These are phyloP conservation scores for Paracamarosporium sp. DNA, from an alignment of 2,329 filamentous ascomycete genomes.

Conservation along the genomic window DNA sequence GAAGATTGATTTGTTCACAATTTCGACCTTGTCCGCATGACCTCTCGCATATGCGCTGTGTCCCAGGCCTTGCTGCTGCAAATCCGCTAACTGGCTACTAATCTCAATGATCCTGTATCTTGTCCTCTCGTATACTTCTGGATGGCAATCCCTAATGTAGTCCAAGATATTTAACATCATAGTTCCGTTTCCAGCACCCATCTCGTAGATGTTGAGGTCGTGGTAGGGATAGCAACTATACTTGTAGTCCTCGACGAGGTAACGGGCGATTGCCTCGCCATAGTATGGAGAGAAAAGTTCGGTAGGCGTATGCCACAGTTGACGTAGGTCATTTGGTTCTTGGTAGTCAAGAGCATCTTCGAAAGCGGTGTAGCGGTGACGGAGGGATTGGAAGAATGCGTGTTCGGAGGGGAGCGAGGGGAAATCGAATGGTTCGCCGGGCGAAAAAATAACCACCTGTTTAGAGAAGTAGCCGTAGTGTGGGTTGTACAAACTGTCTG, in stretches of 20 bases:
- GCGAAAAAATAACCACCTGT: constrained; percentile 93
- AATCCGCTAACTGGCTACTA: constrained; percentile 76
- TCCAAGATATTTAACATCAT: constrained; percentile 98
- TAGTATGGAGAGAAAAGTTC: constrained; percentile 97
- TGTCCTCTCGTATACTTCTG: constrained; percentile 91
- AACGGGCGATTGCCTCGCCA: constrained; percentile 95
- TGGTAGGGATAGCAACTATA: constrained; percentile 93
- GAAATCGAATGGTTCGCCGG: constrained; percentile 92
- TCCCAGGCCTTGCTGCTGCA: constrained; percentile 76
- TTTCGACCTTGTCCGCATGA: constrained; percentile 86
- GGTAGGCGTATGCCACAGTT: constrained; percentile 98
- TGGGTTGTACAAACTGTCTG: constrained; percentile 93
- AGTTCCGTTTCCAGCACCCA: constrained; percentile 96
- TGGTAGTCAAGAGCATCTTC: constrained; percentile 84
- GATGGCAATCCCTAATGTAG: constrained; percentile 88
- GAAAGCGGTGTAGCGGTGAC: constrained; percentile 84
- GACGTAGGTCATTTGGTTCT: constrained; percentile 75
- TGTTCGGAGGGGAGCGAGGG: constrained; percentile 79
- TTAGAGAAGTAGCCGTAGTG: constrained; percentile 97
- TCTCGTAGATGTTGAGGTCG: constrained; percentile 97
- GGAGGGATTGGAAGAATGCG: constrained; percentile 79
- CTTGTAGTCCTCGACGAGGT: constrained; percentile 95
- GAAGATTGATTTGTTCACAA: constrained; percentile 94
- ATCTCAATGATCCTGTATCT: constrained; percentile 97
- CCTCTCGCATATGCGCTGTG: constrained; percentile 72